Base-by-base conservation (phyloP, 2,329 filamentous ascomycete genomes). In the Boeremia exigua region DNA sequence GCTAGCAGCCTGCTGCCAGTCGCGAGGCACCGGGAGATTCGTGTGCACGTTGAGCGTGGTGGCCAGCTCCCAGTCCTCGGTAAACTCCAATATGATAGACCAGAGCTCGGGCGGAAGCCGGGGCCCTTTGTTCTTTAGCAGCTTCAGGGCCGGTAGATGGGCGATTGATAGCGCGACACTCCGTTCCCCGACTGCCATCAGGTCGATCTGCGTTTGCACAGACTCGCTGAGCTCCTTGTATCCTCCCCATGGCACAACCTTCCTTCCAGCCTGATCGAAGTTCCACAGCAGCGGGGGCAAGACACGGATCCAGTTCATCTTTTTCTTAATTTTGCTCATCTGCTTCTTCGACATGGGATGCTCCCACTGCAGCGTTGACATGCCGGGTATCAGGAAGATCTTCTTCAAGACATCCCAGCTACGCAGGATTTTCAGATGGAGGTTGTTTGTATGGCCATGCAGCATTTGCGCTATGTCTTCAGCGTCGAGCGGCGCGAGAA, bases 31-130 rank as follows among this genome's bases (percentile, higher is more conserved):
- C 1, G 86, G 83, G 6, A 96, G 79, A 51, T 85, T 92, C 1
- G 92, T 92, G 69, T 90, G 94, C 39, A 97, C 85, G 53, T 90
- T 88, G 6, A 97, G 80, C 0, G 90, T 88, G 62, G 88, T 88
- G 9, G 94, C 90, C 17, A 96, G 81, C 76, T 97, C 94, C 94
- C 94, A 98, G 73, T 98, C 94, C 38, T 87, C 87, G 0, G 92
- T 86, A 59, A 88, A 86, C 61, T 96, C 90, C 38, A 97, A 86
- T 43, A 98, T 89, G 54, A 94, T 89, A 29, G 89, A 89, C 92
- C 93, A 96, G 34, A 97, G 84, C 75, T 98, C 94, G 0, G 90
- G 86, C 0, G 94, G 94, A 1, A 98, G 79, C 19, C 68, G 68
- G 6, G 69, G 64, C 2, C 70, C 72, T 76, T 77, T 74, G 56